Evolutionary conservation across 2,329 filamentous ascomycete genomes (phyloP).

Genomic region (Colletotrichum sublineola): DNA sequence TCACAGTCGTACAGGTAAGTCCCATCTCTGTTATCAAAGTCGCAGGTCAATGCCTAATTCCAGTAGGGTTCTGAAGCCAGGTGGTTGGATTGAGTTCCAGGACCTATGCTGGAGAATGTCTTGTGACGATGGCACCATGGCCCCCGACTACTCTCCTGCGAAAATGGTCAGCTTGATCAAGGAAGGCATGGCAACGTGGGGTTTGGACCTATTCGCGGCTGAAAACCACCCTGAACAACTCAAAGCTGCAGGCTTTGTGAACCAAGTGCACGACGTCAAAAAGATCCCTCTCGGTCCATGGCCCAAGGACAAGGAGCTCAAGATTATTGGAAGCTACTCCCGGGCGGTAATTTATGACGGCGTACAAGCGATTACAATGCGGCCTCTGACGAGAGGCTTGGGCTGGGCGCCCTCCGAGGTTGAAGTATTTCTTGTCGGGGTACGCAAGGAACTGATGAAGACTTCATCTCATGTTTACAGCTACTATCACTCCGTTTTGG

Average conservation of each 20-base stretch:
- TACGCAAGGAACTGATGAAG: background rate
- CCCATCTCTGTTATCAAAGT: no score
- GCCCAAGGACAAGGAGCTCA: background rate
- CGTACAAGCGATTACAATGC: background rate
- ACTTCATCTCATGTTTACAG: background rate
- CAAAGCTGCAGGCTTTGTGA: background rate
- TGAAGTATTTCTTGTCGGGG: background rate
- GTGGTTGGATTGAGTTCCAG: background rate
- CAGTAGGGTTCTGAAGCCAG: background rate
- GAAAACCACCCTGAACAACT: background rate
- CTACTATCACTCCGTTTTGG: background rate
- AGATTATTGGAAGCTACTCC: background rate
- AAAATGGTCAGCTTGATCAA: background rate
- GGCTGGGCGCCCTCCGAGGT: background rate
- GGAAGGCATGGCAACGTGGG: background rate
- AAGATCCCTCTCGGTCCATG: background rate
- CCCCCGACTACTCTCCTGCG: constrained; percentile 9
- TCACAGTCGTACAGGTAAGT: background rate
- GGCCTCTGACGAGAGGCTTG: background rate
- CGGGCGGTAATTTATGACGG: background rate
- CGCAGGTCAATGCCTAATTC: background rate
- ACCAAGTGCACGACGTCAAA: background rate
- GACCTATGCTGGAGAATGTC: background rate
- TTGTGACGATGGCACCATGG: background rate
- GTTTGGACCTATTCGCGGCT: background rate